Conservation (phyloP, 805 yeast genomes). For the Blastobotrys muscicola region DNA sequence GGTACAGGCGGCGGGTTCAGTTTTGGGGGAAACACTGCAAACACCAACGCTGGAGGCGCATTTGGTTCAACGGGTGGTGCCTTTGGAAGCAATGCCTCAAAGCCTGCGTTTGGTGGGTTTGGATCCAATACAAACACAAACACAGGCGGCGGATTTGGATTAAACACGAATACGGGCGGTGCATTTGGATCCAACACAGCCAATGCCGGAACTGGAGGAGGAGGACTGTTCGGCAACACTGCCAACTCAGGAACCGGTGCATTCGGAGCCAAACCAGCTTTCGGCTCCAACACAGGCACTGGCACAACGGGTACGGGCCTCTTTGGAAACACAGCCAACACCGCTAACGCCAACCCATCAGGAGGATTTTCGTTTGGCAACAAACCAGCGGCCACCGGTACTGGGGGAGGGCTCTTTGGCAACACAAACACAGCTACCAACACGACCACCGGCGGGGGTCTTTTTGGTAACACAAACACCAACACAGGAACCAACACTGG, state of each 20-base stretch:
- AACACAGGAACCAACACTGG: conserved; percentile 10
- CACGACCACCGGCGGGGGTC: conserved; percentile 10
- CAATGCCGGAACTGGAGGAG: background rate
- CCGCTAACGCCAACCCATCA: background rate
- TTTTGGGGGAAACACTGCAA: background rate
- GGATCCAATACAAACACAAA: background rate
- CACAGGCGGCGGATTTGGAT: conserved; percentile 7
- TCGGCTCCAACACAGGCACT: conserved; percentile 3
- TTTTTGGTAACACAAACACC: conserved; percentile 10
- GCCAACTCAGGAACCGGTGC: conserved; percentile 6
- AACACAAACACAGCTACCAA: conserved; percentile 7
- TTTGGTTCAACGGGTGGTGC: background rate
- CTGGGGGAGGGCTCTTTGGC: conserved; percentile 13
- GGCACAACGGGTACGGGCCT: background rate
- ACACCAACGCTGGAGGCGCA: conserved; percentile 1
- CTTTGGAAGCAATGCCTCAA: background rate
- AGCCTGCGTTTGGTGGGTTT: conserved; percentile 1
- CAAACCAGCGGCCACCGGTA: conserved; percentile 6
- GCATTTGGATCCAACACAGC: conserved; percentile 9
- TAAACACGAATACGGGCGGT: conserved; percentile 6
- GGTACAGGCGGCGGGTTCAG: conserved; percentile 5
- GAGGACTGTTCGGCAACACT: conserved; percentile 2
- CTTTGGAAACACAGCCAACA: background rate
- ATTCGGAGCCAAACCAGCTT: conserved; percentile 9
- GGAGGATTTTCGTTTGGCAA: background rate